A percentile compares a stretch with the other conserved stretches of the same genome.
Evolutionary conservation across 306 rosid genomes (phyloP).

Genomic region (Neltuma alba): DNA sequence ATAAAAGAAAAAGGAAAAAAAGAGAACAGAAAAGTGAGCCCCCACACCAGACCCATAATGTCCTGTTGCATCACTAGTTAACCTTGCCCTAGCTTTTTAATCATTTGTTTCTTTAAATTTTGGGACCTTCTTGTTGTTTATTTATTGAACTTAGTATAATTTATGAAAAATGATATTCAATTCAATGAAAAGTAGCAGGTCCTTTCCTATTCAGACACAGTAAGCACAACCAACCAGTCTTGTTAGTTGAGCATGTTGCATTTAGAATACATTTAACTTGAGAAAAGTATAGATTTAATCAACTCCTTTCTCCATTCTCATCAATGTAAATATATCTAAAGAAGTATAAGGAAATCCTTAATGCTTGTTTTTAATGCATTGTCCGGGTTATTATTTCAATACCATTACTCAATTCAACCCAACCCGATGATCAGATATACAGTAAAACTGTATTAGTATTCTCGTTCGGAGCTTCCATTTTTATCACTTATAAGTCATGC

Average conservation of each 20-base stretch:
- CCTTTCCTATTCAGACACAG: slow-evolving; percentile 41
- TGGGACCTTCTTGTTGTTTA: slow-evolving; percentile 39
- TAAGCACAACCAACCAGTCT: background rate
- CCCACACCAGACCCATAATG: slow-evolving; percentile 71
- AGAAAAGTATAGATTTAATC: background rate
- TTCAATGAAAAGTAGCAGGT: slow-evolving; percentile 39
- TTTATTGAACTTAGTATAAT: slow-evolving; percentile 37
- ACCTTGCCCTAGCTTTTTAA: slow-evolving; percentile 58
- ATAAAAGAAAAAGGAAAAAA: slow-evolving; percentile 24
- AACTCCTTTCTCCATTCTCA: too few relatives aligned
- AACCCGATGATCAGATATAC: background rate
- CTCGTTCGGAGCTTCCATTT: slow-evolving; percentile 25
- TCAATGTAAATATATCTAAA: background rate
- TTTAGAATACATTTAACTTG: background rate
- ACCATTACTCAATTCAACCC: background rate
- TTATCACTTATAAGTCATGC: slow-evolving; percentile 25
- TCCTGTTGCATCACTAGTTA: slow-evolving; percentile 62
- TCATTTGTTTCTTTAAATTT: slow-evolving; percentile 49
- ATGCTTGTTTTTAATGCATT: background rate
- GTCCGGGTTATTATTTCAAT: background rate
- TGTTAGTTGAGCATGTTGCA: background rate
- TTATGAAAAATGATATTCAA: slow-evolving; percentile 27
- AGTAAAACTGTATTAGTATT: background rate
- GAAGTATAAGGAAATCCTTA: background rate
- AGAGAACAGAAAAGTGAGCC: slow-evolving; percentile 57